These are phyloP conservation scores for Tulasnella sp. DNA, from an alignment of 768 basidiomycete genomes.

Conservation along the genomic window DNA sequence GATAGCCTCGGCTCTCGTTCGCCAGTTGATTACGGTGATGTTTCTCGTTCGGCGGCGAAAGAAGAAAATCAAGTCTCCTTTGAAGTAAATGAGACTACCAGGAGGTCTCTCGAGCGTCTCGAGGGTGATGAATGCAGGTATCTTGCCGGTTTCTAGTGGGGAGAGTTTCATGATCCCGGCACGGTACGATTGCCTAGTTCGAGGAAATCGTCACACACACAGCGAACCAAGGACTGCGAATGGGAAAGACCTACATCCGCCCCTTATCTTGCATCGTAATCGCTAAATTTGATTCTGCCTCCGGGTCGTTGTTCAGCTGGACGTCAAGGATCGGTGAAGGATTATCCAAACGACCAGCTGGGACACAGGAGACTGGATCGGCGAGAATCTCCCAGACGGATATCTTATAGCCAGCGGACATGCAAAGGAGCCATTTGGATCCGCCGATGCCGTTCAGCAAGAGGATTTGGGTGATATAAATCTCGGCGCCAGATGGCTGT, in stretches of 20 bases:
- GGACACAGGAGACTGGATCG: background rate
- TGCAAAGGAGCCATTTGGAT: constrained; percentile 1
- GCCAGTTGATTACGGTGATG: constrained; percentile 9
- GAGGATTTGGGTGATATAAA: constrained; percentile 5
- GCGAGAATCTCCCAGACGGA: background rate
- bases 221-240: background rate
- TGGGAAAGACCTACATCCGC: background rate
- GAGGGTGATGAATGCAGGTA: background rate
- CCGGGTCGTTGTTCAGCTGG: background rate
- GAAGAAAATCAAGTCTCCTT: constrained; percentile 1
- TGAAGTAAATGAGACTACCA: background rate
- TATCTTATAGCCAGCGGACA: background rate
- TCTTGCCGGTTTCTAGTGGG: background rate
- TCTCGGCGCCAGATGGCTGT: background rate
- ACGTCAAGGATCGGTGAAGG: background rate
- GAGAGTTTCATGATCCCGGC: background rate
- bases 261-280: background rate
- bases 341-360: constrained; percentile 4
- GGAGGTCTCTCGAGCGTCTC: background rate
- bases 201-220: background rate
- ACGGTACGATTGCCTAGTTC: background rate
- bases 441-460: background rate
- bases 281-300: background rate
- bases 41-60: background rate
- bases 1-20: background rate